Base-by-base conservation (phyloP, 2,329 filamentous ascomycete genomes). In the Verticillium nubilum region DNA sequence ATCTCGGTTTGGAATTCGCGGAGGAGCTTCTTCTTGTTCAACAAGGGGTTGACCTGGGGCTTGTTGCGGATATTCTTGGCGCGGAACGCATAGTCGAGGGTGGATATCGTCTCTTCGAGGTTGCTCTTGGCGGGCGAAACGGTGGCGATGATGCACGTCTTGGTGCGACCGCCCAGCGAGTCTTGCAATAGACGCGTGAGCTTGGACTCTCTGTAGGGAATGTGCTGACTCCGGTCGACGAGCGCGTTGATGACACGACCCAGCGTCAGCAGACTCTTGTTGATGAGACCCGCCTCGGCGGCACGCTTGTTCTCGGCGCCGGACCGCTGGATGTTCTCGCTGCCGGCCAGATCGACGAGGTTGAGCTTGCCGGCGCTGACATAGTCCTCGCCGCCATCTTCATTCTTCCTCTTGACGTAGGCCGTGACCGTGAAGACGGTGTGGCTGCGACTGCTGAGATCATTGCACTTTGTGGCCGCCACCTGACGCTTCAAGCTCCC, bases 391-490 rank as follows among this genome's bases (percentile, higher is more conserved):
- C 90, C 91, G 3, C 93, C 93, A 62, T 89, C 86, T 54, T 96
- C 91, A 2, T 86, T 86, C 1, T 86, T 86, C 62, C 89, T 88
- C 74, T 96, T 97, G 68, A 92, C 88, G 70, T 93, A 92, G 0
- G 93, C 91, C 1, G 94, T 97, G 61, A 99, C 91, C 7, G 95
- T 98, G 70, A 99, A 99, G 25, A 99, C 90, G 0, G 95, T 99
- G 71, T 99, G 96, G 78, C 93, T 97, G 73, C 95, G 87, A 67
- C 93, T 97, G 75, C 93, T 97, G 59, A 98, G 85, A 68, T 99
- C 95, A 72, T 99, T 99, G 83, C 95, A 99, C 75, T 98, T 98
- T n/a, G 95, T 99, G 4, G 96, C 92, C 5, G 95, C 96, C n/a
- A 99, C 95, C 74, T 99, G 95, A 56, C 95, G 89, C 74, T 93